Evolutionary conservation across 2,329 filamentous ascomycete species (phyloP), one percentile per base, ranked within the genome.

Genomic region (Arthrinium puccinioides): DNA sequence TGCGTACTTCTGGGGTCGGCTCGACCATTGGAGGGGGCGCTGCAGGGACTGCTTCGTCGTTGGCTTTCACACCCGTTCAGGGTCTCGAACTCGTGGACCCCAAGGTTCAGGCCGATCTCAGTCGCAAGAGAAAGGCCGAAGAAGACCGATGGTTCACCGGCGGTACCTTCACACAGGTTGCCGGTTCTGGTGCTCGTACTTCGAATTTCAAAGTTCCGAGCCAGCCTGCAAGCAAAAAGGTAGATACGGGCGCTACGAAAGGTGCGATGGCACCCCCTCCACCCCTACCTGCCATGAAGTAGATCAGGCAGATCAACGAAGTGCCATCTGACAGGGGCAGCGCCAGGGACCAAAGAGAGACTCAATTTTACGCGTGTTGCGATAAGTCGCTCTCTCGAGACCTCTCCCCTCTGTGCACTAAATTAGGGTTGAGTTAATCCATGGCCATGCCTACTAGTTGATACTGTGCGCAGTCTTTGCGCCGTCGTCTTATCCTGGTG

Each of bases 121-220:
- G 76, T 55, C 76, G 87, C 51, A 97, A 97, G 69, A 72, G 88
- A 45, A 94, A 95, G 59, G 89, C 87, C 1, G 92, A 97, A 46
- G 87, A 95, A 57, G 90, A 97, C 56, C 73, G 87, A 25, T 98
- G 88, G 83, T 98, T 98, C 69, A 94, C 92, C 62, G 86, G 87
- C 32, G 92, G 92, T n/a, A 89, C 87, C 0, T 98, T 98, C 55
- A 96, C 92, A 8, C 89, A 96, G 59, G 76, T 94, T 39, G 79
- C 79, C 9, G 66, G 67, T 11, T 59, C 54, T 9, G 54, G 54
- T 18, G 50, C 43, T 32, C 44, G 46, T 46, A 35, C 55, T 31
- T 72, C 71, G 35, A 77, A 70, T 1, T 95, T 96, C 72, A 94
- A 89, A 61, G 83, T 94, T 26, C 88, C 90, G 13, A 73, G 72